A percentile compares a stretch with the other conserved stretches of the same genome.
phyloP scores from a whole-genome alignment of 2,329 filamentous ascomycete species.

The Nothomitra cinnamomea region DNA sequence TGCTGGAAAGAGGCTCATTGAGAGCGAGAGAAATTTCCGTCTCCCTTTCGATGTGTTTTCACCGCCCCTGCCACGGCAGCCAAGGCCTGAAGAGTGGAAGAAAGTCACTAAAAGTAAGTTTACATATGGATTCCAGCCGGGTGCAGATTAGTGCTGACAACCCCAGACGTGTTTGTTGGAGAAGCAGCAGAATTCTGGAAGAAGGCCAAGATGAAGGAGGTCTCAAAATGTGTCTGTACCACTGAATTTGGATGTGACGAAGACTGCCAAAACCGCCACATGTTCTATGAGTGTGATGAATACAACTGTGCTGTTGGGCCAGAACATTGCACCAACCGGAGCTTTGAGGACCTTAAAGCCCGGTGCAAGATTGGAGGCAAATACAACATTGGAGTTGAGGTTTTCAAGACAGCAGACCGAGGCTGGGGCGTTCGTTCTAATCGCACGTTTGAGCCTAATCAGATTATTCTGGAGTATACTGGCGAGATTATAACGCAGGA shows the following conservation, averaged over 20 bases:
- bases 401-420: constrained; percentile 75
- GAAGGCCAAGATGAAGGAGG: constrained; percentile 55
- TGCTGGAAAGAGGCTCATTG: constrained; percentile 51
- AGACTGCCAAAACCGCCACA: constrained; percentile 83
- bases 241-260: constrained; percentile 70
- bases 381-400: constrained; percentile 86
- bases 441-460: constrained; percentile 68
- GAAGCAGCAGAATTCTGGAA: constrained; percentile 69
- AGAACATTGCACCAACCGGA: constrained; percentile 67
- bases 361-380: constrained; percentile 65
- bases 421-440: constrained; percentile 87
- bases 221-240: constrained; percentile 63
- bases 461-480: constrained; percentile 97
- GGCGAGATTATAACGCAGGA: constrained; percentile 93
- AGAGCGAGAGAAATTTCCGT: constrained; percentile 65
- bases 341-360: constrained; percentile 63
- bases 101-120: constrained; percentile 76
- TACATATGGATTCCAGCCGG: background rate
- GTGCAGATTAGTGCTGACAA: background rate
- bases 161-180: constrained; percentile 70
- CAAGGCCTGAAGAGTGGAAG: constrained; percentile 84
- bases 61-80: constrained; percentile 67
- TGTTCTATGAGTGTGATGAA: constrained; percentile 92
- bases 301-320: constrained; percentile 69
- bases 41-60: constrained; percentile 82